A percentile compares a stretch with the other conserved stretches of the same genome.
Evolutionary conservation across 306 rosid genomes (phyloP).

Genomic region (Sicyos baderoa): DNA sequence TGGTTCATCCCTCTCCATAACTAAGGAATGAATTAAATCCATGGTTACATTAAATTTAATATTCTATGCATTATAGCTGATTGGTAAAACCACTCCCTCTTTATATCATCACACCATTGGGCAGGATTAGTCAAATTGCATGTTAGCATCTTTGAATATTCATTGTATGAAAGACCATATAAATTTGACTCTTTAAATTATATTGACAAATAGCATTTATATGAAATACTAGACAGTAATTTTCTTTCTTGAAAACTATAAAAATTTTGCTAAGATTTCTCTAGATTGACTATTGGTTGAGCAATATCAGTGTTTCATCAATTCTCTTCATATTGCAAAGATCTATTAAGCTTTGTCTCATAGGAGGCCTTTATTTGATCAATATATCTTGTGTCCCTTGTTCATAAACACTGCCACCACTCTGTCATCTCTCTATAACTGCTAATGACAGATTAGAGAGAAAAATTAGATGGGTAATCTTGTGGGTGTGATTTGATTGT

Average conservation of each 20-base stretch:
- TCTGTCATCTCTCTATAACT: neutral
- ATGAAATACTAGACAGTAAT: neutral
- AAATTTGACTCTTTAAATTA: neutral
- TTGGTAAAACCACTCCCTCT: neutral
- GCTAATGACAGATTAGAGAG: constrained; percentile 18
- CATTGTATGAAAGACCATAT: neutral
- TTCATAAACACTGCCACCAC: neutral
- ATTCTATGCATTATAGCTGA: no score
- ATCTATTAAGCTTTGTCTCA: neutral
- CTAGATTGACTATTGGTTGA: neutral
- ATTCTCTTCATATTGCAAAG: neutral
- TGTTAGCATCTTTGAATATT: neutral
- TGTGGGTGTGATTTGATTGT: constrained; percentile 44
- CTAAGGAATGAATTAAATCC: no score
- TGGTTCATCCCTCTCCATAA: neutral
- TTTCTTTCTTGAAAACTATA: neutral
- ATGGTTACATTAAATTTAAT: no score
- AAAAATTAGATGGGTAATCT: constrained; percentile 56
- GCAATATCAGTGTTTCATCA: neutral
- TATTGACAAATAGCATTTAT: neutral
- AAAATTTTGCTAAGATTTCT: no score
- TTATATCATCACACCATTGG: neutral
- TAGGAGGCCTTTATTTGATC: neutral
- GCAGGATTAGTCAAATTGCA: neutral
- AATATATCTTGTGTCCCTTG: neutral